Percentiles rank a stretch among this genome's conserved stretches.
phyloP scores from a whole-genome alignment of 805 yeast species.

The Ogataea nitratoaversa region DNA sequence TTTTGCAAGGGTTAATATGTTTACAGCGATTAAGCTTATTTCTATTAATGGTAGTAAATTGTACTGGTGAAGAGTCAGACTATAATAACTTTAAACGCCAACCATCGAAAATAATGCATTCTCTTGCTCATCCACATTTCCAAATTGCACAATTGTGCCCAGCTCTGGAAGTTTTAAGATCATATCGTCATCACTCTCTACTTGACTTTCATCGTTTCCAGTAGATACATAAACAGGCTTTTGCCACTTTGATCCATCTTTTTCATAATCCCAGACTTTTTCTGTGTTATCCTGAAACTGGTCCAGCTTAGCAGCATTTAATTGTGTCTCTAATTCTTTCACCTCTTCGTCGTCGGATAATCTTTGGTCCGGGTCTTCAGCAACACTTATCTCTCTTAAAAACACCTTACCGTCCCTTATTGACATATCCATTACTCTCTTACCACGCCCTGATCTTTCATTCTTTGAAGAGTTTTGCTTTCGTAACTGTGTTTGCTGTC shows the following conservation, averaged over 20 bases:
- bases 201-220: background rate
- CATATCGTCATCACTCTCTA: slow-evolving; percentile 1
- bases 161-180: slow-evolving; percentile 7
- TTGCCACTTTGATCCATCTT: slow-evolving; percentile 51
- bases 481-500: slow-evolving; percentile 73
- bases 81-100: slow-evolving; percentile 23
- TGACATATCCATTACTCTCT: slow-evolving; percentile 69
- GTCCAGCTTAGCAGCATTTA: slow-evolving; percentile 32
- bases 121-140: slow-evolving; percentile 29
- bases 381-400: slow-evolving; percentile 44
- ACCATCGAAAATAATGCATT: slow-evolving; percentile 25
- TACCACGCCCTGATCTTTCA: slow-evolving; percentile 68
- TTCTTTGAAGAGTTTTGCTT: slow-evolving; percentile 56
- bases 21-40: too few relatives aligned
- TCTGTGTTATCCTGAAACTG: slow-evolving; percentile 27
- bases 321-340: slow-evolving; percentile 31
- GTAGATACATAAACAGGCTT: slow-evolving; percentile 31
- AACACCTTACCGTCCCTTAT: slow-evolving; percentile 77
- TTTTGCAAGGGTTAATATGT: too few relatives aligned
- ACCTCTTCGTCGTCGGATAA: slow-evolving; percentile 34
- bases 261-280: slow-evolving; percentile 56
- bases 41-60: too few relatives aligned
- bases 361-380: slow-evolving; percentile 21
- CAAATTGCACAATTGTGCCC: slow-evolving; percentile 28
- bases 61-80: too few relatives aligned